phyloP scores from a whole-genome alignment of 352 stramenopile genomes.

The Pythium dissotocum region DNA sequence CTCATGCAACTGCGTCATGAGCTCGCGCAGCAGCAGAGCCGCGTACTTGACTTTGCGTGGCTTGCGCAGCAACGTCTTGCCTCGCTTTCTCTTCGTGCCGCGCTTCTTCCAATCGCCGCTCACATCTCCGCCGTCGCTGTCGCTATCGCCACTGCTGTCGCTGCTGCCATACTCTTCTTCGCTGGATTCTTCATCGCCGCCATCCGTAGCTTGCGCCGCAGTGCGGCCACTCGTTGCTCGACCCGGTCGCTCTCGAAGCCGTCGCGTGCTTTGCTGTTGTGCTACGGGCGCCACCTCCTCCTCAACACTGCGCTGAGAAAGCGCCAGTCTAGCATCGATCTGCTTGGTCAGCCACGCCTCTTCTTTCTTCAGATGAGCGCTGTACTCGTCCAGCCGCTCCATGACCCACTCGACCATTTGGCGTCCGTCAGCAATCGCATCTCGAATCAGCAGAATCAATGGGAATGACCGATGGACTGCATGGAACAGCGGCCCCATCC shows the following conservation, averaged over 20 bases:
- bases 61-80: background rate
- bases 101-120: background rate
- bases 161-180: constrained; percentile 13
- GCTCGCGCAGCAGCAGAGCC: constrained; percentile 12
- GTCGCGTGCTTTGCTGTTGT: constrained; percentile 1
- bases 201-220: background rate
- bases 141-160: constrained; percentile 6
- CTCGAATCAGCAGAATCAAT: constrained; percentile 50
- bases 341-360: constrained; percentile 56
- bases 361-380: constrained; percentile 36
- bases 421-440: constrained; percentile 56
- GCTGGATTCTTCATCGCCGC: constrained; percentile 4
- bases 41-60: constrained; percentile 17
- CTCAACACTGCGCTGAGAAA: constrained; percentile 10
- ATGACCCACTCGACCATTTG: constrained; percentile 67
- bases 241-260: constrained; percentile 7
- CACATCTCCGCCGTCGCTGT: background rate
- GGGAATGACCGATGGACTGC: constrained; percentile 75
- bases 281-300: background rate
- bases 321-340: constrained; percentile 46
- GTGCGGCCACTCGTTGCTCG: background rate
- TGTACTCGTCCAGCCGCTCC: constrained; percentile 50
- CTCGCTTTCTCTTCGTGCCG: constrained; percentile 2
- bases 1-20: constrained; percentile 13
- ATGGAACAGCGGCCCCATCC: constrained; percentile 65